Conservation (phyloP, 495 filamentous ascomycete species). For the Trypethelium eluteriae region DNA sequence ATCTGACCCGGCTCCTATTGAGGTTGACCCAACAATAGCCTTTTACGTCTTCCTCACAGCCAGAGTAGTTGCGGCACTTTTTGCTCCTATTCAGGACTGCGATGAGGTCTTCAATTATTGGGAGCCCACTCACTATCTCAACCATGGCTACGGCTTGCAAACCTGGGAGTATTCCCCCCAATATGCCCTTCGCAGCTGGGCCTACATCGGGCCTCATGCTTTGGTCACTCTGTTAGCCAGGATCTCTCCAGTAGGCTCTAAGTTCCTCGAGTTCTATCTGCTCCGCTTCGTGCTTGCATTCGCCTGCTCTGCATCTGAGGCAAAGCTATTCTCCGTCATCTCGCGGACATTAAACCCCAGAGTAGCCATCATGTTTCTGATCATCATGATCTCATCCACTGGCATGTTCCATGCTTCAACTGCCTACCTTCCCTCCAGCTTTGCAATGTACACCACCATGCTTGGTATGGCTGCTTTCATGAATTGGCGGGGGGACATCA, state of each 20-base stretch:
- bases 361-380: slow-evolving; percentile 74
- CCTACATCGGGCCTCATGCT: slow-evolving; percentile 82
- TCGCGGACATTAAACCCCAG: slow-evolving; percentile 65
- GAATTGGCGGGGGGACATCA: slow-evolving; percentile 67
- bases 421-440: slow-evolving; percentile 85
- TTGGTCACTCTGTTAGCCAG: slow-evolving; percentile 57
- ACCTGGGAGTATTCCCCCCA: slow-evolving; percentile 99
- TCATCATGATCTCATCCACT: slow-evolving; percentile 65
- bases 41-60: slow-evolving; percentile 65
- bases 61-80: slow-evolving; percentile 69
- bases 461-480: slow-evolving; percentile 82
- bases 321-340: slow-evolving; percentile 67
- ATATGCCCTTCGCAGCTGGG: slow-evolving; percentile 93
- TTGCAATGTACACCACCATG: slow-evolving; percentile 92
- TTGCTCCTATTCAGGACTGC: slow-evolving; percentile 91
- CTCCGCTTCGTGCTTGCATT: slow-evolving; percentile 67
- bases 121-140: slow-evolving; percentile 94
- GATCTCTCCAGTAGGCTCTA: slow-evolving; percentile 47
- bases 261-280: slow-evolving; percentile 76
- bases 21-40: slow-evolving; percentile 15
- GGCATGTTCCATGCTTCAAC: slow-evolving; percentile 90
- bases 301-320: slow-evolving; percentile 71
- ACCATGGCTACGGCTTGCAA: slow-evolving; percentile 86
- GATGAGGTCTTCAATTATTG: slow-evolving; percentile 99
- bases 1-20: no score